Percentiles rank a stretch among this genome's conserved stretches.
These are phyloP conservation scores for Gossypium davidsonii DNA, from an alignment of 441 rosid species.

Conservation along the genomic window DNA sequence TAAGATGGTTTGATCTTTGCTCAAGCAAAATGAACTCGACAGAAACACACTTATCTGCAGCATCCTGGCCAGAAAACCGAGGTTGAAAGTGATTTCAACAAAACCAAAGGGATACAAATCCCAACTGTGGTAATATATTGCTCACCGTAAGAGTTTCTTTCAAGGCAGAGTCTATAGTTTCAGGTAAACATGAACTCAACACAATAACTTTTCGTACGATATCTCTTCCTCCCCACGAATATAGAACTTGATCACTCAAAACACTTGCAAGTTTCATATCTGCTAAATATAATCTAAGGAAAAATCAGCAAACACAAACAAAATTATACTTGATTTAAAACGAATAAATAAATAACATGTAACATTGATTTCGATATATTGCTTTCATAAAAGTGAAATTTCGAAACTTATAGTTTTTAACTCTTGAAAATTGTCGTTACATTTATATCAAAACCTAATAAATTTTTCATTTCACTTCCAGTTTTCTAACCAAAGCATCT, in stretches of 20 bases:
- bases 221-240: conserved; percentile 73
- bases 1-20: conserved; percentile 42
- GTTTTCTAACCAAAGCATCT: not conserved
- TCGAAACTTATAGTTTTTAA: not conserved
- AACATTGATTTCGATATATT: not conserved
- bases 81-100: conserved; percentile 1
- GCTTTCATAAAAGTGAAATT: not conserved
- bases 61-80: conserved; percentile 44
- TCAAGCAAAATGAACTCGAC: conserved; percentile 71
- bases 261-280: conserved; percentile 53
- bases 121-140: conserved; percentile 1
- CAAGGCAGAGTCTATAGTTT: conserved; percentile 32
- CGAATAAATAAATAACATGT: not conserved
- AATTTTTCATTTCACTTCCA: not conserved
- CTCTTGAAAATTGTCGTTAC: not conserved
- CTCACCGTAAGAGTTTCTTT: conserved; percentile 58
- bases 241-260: conserved; percentile 56
- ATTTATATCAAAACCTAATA: not conserved
- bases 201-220: conserved; percentile 64
- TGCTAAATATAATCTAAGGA: conserved; percentile 21
- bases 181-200: conserved; percentile 54
- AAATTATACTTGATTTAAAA: not conserved
- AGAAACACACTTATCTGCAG: conserved; percentile 70
- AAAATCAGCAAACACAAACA: not conserved
- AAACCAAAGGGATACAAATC: not conserved